Evolutionary conservation across 495 filamentous ascomycete genomes (phyloP), one percentile per base, ranked within the genome.

Genomic region (Pseudevernia furfuracea): DNA sequence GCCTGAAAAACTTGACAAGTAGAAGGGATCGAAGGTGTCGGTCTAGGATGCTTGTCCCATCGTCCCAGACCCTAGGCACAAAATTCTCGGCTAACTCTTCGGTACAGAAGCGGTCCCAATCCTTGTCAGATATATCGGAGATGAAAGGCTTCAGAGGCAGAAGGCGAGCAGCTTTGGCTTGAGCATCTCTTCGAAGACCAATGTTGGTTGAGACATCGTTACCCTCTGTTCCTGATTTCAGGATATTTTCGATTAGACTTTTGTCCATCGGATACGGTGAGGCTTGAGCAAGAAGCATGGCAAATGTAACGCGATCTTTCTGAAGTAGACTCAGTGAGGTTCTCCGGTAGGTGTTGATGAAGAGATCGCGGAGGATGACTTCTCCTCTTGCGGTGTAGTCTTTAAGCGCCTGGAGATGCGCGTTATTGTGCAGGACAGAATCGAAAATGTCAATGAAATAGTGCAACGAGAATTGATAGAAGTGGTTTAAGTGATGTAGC

Each of bases 371-470:
- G 62, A 97, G 83, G 67, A 99, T 97, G 68, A 91, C 85, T 67
- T 96, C 87, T 28, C 92, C 84, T 38, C 95, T 87, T 8, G 78
- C 77, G 62, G 89, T 82, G 73, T 93, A 84, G 66, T 94, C 88
- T 62, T 80, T 86, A 74, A 91, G 87, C 43, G 79, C 80, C 10
- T 84, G 81, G 59, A 96, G 81, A 34, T 83, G 82, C 69, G 88
- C 88, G 75, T 94, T 94, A 61, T 84, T 81, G 69, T 88, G 89
- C 25, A 99, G 83, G 43, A 99, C 93, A 1, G 89, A 86, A 72
- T 95, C 86, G 83, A 99, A 97, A 68, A 99, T 99, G 71, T 96
- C 90, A 21, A 94, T 82, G 74, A 99, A 99, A 76, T 93, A 98
- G 77, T 96, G 92, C 57, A 99, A 81, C 28, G 95, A 97, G 82